Conservation (phyloP, 192 early-diverging fungal genomes). For the Dimargaris cristalligena region DNA sequence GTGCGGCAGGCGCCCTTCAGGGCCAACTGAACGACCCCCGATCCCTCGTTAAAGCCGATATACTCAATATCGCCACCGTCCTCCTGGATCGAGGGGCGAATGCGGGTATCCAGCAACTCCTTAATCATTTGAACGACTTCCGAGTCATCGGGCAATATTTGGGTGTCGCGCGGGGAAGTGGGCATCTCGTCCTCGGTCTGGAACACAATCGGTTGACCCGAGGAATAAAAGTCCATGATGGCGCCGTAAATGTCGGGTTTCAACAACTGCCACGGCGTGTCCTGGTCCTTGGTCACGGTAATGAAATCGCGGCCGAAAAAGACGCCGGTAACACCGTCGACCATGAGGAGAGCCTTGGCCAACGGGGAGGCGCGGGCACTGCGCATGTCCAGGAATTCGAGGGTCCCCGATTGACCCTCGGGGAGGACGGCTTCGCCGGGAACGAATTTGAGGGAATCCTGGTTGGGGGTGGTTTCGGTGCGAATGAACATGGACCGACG, state of each 20-base stretch:
- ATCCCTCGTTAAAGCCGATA: slow-evolving; percentile 59
- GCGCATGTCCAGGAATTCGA: slow-evolving; percentile 70
- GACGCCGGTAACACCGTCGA: slow-evolving; percentile 81
- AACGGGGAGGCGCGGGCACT: slow-evolving; percentile 64
- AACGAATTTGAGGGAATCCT: slow-evolving; percentile 90
- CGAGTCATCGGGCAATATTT: slow-evolving; percentile 60
- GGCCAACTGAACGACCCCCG: slow-evolving; percentile 78
- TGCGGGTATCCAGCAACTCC: slow-evolving; percentile 87
- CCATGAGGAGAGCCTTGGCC: slow-evolving; percentile 74
- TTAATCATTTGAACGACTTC: slow-evolving; percentile 97
- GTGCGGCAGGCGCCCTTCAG: slow-evolving; percentile 91
- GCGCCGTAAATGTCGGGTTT: slow-evolving; percentile 92
- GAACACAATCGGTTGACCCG: slow-evolving; percentile 60
- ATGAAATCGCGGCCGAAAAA: slow-evolving; percentile 91
- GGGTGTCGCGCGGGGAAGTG: slow-evolving; percentile 22
- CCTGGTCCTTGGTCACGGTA: slow-evolving; percentile 78
- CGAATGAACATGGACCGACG: slow-evolving; percentile 86
- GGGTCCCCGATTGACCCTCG: slow-evolving; percentile 37
- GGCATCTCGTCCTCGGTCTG: slow-evolving; percentile 26
- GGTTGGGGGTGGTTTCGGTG: slow-evolving; percentile 84
- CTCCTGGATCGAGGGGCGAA: slow-evolving; percentile 93
- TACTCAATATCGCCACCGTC: slow-evolving; percentile 99
- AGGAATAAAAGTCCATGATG: slow-evolving; percentile 88
- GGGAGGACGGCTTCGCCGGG: slow-evolving; percentile 74
- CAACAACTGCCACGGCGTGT: slow-evolving; percentile 90